Base-by-base conservation (phyloP, 805 yeast species). In the Myxozyma lipomycoides region DNA sequence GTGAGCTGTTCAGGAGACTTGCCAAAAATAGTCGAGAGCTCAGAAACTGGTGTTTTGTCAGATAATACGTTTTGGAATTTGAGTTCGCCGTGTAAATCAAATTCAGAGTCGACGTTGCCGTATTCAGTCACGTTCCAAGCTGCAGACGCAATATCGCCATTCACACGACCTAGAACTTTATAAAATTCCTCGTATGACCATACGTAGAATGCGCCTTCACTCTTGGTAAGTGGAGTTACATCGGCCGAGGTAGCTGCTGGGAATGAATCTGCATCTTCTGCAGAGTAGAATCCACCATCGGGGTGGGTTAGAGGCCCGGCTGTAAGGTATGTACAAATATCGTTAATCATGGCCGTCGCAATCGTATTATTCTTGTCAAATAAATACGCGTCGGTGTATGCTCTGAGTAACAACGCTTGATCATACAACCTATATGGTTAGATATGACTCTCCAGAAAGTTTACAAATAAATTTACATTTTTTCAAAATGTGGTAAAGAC, bases 401-500 rank as follows among this genome's bases (percentile, higher is more conserved):
- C 73, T 38, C 58, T 44, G 32, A 70, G 60, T 28, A 71, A 51
- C 28, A 64, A 55, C 0, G 70, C 69, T 51, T 70, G 73, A 39
- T 69, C 73, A 42, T 62, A 62, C 22, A 70, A 62, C 56, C 56
- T 51, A 7, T 5, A 12, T 21, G 9, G 36, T 24, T 23, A 40
- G 25, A n/a, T 17, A 10, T 12, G 4, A 9, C 15, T 34, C 21
- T n/a, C 19, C 26, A 23, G 10, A 12, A 28, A 28, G 12, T 9
- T 7, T 12, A 28, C 7, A 9, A 28, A 28, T 12, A 15, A 7
- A 40, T 43, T 0, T 28, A 45, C 66, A 67, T 66, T 51, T 71
- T 71, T 42, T 68, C 71, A 56, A 71, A 68, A 40, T 67, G 70
- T 2, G 74, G 74, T 34, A 71, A 56, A 32, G 62, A 62, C 74